Evolutionary conservation across 2,329 filamentous ascomycete species (phyloP).

Genomic region (Ilyonectria mors-panacis): DNA sequence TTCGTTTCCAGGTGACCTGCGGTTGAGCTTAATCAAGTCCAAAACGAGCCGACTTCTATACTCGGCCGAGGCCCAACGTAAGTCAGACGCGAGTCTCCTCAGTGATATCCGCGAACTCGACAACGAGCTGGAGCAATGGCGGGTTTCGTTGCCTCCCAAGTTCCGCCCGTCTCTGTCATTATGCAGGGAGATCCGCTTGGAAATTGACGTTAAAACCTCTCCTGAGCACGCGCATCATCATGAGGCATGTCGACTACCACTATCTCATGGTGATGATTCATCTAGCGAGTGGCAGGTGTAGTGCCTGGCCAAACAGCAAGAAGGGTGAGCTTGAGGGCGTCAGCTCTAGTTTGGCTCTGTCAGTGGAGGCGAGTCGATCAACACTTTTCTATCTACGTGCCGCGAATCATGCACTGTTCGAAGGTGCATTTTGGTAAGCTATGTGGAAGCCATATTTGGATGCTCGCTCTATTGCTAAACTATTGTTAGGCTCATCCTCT

Average conservation of each 20-base stretch:
- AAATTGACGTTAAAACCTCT: neutral
- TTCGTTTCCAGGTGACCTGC: slow-evolving; percentile 61
- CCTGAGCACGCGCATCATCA: slow-evolving; percentile 60
- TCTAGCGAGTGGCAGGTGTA: slow-evolving; percentile 65
- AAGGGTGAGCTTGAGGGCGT: slow-evolving; percentile 51
- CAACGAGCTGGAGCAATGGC: slow-evolving; percentile 68
- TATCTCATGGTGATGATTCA: slow-evolving; percentile 68
- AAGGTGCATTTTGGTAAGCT: slow-evolving; percentile 62
- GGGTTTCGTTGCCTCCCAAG: slow-evolving; percentile 59
- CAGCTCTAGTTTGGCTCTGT: slow-evolving; percentile 66
- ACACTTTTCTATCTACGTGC: slow-evolving; percentile 63
- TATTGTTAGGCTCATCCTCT: slow-evolving; percentile 61
- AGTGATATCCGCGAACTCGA: slow-evolving; percentile 69
- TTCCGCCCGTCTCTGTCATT: slow-evolving; percentile 64
- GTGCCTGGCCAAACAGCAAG: neutral
- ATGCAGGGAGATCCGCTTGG: neutral
- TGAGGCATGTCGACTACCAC: slow-evolving; percentile 67
- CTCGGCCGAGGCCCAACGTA: slow-evolving; percentile 62
- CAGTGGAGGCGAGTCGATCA: slow-evolving; percentile 68
- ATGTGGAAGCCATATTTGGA: neutral
- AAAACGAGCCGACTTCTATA: slow-evolving; percentile 63
- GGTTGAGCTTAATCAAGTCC: slow-evolving; percentile 65
- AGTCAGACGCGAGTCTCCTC: slow-evolving; percentile 67
- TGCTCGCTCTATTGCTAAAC: neutral
- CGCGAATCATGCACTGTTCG: slow-evolving; percentile 57